Evolutionary conservation across 768 basidiomycete species (phyloP), one percentile per base, ranked within the genome.

Genomic region (Dioszegia crocea): DNA sequence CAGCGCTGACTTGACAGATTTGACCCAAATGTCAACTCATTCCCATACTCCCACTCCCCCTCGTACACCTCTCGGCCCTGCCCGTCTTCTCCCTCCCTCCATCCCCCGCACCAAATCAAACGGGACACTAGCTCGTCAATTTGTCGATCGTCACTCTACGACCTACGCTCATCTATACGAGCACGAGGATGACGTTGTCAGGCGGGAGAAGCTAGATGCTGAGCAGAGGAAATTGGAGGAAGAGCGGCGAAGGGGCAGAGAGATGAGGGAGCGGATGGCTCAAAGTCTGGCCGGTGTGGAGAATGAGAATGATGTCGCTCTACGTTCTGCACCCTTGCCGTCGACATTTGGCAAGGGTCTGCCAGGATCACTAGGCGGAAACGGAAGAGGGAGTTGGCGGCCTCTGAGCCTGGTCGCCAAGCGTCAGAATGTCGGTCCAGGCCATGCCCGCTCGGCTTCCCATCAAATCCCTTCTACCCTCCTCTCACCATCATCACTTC

Each of bases 121-220:
- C 23, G 14, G 17, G 9, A n/a, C 43, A 23, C 11, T 45, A 40
- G 54, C 59, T 2, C 38, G 63, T 21, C 27, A 55, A 33, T 70
- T 70, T 44, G 57, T 64, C 26, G 61, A 60, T n/a, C 55, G 51
- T 27, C 68, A 70, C 38, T 43, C 57, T 4, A 51, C 59, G 30
- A 57, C 65, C 21, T 70, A 61, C 40, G 68, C 68, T 5, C 68
- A 70, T 56, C 50, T 70, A 27, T 66, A 65, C 45, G 11, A 54
- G 14, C 56, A 62, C 19, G 21, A 16, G 0, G 57, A 59, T 36
- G 59, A 56, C 4, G 39, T 40, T 16, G 41, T 59, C 27, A n/a
- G 53, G 26, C 43, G 47, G 30, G 57, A 44, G 11, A 46, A 51
- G 51, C 38, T 70, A n/a, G 51, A 41, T 5, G 29, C 27, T 43